Conservation (phyloP, 441 rosid species). For the Macaranga tanarius region DNA sequence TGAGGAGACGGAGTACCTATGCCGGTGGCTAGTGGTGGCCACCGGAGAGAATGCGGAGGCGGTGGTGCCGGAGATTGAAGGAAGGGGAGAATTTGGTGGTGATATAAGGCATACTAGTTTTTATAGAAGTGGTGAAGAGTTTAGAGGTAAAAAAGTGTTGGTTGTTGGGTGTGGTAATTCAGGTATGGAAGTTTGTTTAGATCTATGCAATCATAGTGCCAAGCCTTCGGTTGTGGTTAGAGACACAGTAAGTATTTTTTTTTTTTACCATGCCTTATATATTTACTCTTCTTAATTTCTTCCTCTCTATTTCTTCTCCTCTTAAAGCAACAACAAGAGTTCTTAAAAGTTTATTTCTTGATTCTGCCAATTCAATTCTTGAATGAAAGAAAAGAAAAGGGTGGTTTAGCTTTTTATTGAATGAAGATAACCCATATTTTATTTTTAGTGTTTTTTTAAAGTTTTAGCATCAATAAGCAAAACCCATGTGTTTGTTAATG, state of each 20-base stretch:
- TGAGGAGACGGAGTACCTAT: slow-evolving; percentile 45
- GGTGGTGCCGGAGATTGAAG: slow-evolving; percentile 61
- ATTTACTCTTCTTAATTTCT: neutral
- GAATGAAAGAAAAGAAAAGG: neutral
- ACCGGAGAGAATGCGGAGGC: slow-evolving; percentile 94
- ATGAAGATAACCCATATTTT: neutral
- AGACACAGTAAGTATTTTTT: slow-evolving; percentile 52
- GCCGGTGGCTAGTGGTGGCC: slow-evolving; percentile 73
- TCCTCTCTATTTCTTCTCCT: neutral
- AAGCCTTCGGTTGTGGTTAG: slow-evolving; percentile 72
- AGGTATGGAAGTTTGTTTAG: slow-evolving; percentile 91
- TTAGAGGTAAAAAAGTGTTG: slow-evolving; percentile 55
- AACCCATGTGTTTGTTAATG: neutral
- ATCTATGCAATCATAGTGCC: slow-evolving; percentile 70
- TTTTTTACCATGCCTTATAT: neutral
- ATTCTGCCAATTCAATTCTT: slow-evolving; percentile 6
- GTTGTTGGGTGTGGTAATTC: slow-evolving; percentile 94
- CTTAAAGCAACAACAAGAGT: too few species aligned
- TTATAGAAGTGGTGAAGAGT: slow-evolving; percentile 59
- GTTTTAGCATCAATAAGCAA: neutral
- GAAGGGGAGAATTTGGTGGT: slow-evolving; percentile 52
- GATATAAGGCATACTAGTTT: slow-evolving; percentile 62
- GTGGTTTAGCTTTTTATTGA: neutral
- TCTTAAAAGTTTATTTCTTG: slow-evolving; percentile 20
- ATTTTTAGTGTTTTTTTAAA: neutral